Evolutionary conservation across 352 stramenopile species (phyloP), one percentile per base, ranked within the genome.

Genomic region (Phytophthora rubi): DNA sequence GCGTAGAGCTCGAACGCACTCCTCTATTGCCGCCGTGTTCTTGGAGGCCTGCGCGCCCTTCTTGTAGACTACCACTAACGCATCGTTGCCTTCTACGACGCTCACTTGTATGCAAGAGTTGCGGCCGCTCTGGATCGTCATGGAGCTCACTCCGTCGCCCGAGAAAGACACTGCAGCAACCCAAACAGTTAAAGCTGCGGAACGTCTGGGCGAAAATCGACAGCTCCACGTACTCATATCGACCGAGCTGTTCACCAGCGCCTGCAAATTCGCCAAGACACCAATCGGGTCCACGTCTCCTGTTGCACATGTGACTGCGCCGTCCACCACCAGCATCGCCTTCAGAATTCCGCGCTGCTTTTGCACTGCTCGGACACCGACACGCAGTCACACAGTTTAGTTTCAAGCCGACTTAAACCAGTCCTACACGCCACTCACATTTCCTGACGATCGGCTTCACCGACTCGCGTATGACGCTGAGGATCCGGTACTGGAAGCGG

Each of bases 241-340:
- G 35, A 82, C 88, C 18, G 89, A 90, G 15, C 89, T 77, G 70
- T 92, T 93, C 39, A 96, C 79, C 15, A 98, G 83, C 57, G 88
- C 85, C 64, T 97, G 89, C 21, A 98, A 68, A 61, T 97, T 98
- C 33, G 92, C 91, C 15, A 98, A 75, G 32, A 98, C 85, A 23
- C 90, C 92, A 65, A 98, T 93, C 56, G 97, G 88, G 65, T 98
- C 92, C 32, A 97, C 90, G 44, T 97, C 88, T 44, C 85, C 81
- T 26, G 90, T 97, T 44, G 90, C 82, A 54, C 88, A 93, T 51
- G 86, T 89, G 32, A 97, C 83, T 2, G 80, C 76, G 49, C 91
- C 85, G 42, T 98, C 91, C 15, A 85, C 89, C 37, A 98, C 90
- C n/a, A 97, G 83, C 51, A 97, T 89, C 6, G 89, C 90, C 72